Evolutionary conservation across 345 rosid genomes (phyloP), one percentile per base, ranked within the genome.

Genomic region (Aquilaria malaccensis): DNA sequence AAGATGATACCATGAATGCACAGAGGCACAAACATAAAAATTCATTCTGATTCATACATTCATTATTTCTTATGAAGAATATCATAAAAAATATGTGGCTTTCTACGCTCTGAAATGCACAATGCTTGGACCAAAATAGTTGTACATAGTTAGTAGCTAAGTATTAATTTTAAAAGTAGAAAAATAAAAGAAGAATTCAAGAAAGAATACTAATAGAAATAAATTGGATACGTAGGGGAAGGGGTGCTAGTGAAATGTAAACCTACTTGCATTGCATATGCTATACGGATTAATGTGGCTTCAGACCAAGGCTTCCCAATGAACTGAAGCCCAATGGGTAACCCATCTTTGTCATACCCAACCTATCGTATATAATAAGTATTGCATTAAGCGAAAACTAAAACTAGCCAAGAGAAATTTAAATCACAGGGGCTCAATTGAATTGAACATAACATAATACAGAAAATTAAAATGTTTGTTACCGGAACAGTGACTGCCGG

Each of bases 221-320:
- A 22, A 22, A 22, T 22, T 22, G 22, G 22, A 22, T 22, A 22
- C 22, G 22, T 1, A 22, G 22, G 22, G 22, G 22, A 22, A 22
- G 22, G 22, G 22, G 22, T 22, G 22, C 22, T 22, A 22, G 22
- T 22, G 22, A 22, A 22, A 30, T 31, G 37, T 13, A 32, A 32
- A 52, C 4, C 4, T 49, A 84, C 89, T 86, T 84, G 85, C 77
- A 79, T 68, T 55, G 86, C 83, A 43, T 14, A 68, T 41, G 85
- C 86, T 56, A 81, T 49, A 3, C 72, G 83, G 63, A 84, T 61
- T 45, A 84, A 50, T 32, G 83, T 81, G 11, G 86, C 48, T 45
- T 84, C 89, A 32, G 84, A 81, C 89, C 89, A 84, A 11, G 89
- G 89, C 72, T 58, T 79, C 62, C 89, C 89, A 1, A 81, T 81